These are phyloP conservation scores for Blechomonas ayalai DNA, from an alignment of 208 protist genomes.

Conservation along the genomic window DNA sequence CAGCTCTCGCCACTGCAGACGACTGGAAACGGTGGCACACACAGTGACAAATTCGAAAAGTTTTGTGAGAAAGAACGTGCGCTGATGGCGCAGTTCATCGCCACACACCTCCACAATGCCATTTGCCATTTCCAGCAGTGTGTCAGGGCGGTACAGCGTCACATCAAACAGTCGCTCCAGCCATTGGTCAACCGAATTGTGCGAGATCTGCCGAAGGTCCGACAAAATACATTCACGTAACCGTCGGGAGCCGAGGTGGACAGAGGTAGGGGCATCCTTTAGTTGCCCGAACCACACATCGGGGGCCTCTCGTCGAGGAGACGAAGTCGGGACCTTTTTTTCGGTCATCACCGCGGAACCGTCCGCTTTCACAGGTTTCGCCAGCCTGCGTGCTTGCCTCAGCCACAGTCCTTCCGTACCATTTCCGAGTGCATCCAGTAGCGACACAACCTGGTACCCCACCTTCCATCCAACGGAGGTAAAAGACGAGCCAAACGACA, in stretches of 20 bases:
- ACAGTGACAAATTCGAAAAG: conserved; percentile 81
- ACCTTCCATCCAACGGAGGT: conserved; percentile 51
- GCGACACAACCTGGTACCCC: conserved; percentile 60
- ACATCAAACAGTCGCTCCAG: conserved; percentile 77
- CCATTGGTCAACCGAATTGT: conserved; percentile 62
- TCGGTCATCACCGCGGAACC: background rate
- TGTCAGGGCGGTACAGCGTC: conserved; percentile 49
- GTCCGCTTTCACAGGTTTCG: background rate
- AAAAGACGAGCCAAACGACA: conserved; percentile 51
- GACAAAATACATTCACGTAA: conserved; percentile 38
- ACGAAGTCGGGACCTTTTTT: background rate
- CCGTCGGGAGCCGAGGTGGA: conserved; percentile 21
- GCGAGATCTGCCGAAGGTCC: conserved; percentile 22
- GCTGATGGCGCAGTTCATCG: conserved; percentile 53
- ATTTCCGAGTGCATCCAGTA: conserved; percentile 73
- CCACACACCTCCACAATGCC: conserved; percentile 59
- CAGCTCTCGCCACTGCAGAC: conserved; percentile 77
- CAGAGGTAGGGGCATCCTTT: conserved; percentile 30
- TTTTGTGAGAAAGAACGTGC: conserved; percentile 78
- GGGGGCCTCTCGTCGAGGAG: conserved; percentile 3
- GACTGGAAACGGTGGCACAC: conserved; percentile 60
- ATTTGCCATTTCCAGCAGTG: conserved; percentile 72
- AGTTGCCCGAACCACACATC: conserved; percentile 79
- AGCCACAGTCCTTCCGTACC: conserved; percentile 70
- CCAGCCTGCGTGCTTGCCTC: conserved; percentile 20